A percentile compares a stretch with the other conserved stretches of the same genome.
Conservation (phyloP, 208 protist species). For the Porcisia hertigi region DNA sequence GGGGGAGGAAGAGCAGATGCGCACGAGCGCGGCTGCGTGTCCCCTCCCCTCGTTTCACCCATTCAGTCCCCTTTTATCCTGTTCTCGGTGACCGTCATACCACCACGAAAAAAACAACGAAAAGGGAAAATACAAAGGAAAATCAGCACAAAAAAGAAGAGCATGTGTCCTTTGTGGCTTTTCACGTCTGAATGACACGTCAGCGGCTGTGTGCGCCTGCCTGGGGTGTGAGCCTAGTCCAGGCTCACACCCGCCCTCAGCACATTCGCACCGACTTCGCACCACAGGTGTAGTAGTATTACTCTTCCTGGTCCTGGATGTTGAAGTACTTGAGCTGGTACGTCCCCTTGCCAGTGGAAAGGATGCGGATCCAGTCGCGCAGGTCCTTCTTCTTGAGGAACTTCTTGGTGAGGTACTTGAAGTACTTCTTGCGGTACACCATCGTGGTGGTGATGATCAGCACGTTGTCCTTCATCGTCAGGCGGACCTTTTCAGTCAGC, state of each 20-base stretch:
- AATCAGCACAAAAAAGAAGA: constrained; percentile 6
- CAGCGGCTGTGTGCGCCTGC: background rate
- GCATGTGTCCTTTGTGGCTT: background rate
- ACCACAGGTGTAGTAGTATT: background rate
- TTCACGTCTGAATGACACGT: background rate
- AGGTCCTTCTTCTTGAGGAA: constrained; percentile 99
- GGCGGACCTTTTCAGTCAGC: constrained; percentile 93
- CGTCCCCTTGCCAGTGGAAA: constrained; percentile 93
- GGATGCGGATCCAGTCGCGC: constrained; percentile 97
- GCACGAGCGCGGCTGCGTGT: background rate
- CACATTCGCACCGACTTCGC: background rate
- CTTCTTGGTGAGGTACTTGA: constrained; percentile 99
- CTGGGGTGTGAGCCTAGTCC: background rate
- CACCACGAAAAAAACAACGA: constrained; percentile 6
- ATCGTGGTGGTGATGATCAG: constrained; percentile 90
- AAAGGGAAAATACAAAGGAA: background rate
- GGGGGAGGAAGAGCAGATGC: background rate
- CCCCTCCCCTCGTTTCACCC: background rate
- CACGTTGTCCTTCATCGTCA: constrained; percentile 89
- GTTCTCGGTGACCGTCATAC: background rate
- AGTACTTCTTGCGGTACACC: constrained; percentile 98
- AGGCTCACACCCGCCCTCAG: background rate
- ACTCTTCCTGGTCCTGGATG: constrained; percentile 95
- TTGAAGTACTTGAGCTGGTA: constrained; percentile 99
- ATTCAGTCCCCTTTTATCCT: background rate